Evolutionary conservation across 2,329 filamentous ascomycete genomes (phyloP).

Genomic region (Teratosphaeria nubilosa): DNA sequence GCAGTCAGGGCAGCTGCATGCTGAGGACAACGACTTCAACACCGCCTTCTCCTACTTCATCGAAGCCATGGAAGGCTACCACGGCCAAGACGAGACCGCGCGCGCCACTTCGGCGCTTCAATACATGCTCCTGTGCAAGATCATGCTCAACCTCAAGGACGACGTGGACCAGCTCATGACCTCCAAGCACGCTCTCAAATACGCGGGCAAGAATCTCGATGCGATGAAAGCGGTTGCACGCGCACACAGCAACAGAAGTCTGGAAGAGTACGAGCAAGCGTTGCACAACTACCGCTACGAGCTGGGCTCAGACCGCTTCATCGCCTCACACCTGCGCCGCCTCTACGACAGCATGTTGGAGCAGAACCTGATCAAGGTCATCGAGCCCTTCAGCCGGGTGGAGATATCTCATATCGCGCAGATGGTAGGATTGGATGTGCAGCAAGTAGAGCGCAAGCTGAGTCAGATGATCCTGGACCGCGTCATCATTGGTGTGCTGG

Average conservation of each 20-base stretch:
- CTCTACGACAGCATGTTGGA: conserved; percentile 98
- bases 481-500: conserved; percentile 92
- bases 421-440: conserved; percentile 92
- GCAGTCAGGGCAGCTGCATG: conserved; percentile 98
- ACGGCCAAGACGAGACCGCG: conserved; percentile 74
- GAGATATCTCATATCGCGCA: conserved; percentile 95
- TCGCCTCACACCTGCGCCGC: conserved; percentile 88
- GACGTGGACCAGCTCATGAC: conserved; percentile 92
- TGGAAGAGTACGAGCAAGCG: conserved; percentile 94
- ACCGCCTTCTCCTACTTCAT: conserved; percentile 99
- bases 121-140: conserved; percentile 99
- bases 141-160: conserved; percentile 95
- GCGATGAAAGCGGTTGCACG: conserved; percentile 98
- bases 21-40: conserved; percentile 98
- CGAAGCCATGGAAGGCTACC: conserved; percentile 94
- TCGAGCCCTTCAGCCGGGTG: conserved; percentile 94
- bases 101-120: conserved; percentile 96
- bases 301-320: conserved; percentile 88
- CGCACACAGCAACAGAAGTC: conserved; percentile 85
- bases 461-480: conserved; percentile 99
- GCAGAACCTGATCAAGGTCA: conserved; percentile 99
- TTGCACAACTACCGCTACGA: conserved; percentile 85
- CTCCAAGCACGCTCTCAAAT: conserved; percentile 93
- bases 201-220: conserved; percentile 89
- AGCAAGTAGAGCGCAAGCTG: conserved; percentile 95